Evolutionary conservation across 352 stramenopile genomes (phyloP).

Genomic region (Phytophthora crassamura): DNA sequence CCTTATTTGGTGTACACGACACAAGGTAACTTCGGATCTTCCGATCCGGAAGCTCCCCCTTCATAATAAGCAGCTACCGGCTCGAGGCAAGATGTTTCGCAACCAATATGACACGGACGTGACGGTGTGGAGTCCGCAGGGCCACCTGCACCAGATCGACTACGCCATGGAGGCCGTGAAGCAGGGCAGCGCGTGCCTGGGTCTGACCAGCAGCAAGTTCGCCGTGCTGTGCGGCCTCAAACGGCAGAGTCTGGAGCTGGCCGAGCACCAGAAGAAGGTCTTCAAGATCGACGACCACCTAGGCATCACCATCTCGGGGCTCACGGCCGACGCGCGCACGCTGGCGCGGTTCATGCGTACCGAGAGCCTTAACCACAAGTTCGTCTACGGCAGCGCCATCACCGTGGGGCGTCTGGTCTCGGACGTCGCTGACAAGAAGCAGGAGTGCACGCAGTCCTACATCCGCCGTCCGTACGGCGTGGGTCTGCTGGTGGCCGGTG

Average conservation of each 20-base stretch:
- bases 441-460: constrained; percentile 99
- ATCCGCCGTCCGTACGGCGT: constrained; percentile 98
- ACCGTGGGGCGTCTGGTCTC: constrained; percentile 94
- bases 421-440: constrained; percentile 98
- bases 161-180: constrained; percentile 97
- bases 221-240: constrained; percentile 94
- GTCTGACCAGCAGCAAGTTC: constrained; percentile 93
- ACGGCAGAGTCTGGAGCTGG: constrained; percentile 89
- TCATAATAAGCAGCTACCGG: no score
- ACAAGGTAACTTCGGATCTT: no score
- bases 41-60: no score
- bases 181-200: constrained; percentile 96
- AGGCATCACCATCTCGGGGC: constrained; percentile 96
- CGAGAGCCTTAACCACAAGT: constrained; percentile 99
- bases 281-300: constrained; percentile 99
- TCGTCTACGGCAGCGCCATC: constrained; percentile 97
- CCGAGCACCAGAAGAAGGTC: constrained; percentile 98
- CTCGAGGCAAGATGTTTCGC: constrained; percentile 92
- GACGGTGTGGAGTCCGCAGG: constrained; percentile 99
- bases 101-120: constrained; percentile 99
- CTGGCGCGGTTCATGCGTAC: constrained; percentile 97
- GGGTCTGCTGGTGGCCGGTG: constrained; percentile 95
- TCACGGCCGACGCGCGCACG: constrained; percentile 97
- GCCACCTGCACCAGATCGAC: constrained; percentile 98
- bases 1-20: no score